Conservation (phyloP, 371 early-diverging fungal genomes). For the Zychaea mexicana region DNA sequence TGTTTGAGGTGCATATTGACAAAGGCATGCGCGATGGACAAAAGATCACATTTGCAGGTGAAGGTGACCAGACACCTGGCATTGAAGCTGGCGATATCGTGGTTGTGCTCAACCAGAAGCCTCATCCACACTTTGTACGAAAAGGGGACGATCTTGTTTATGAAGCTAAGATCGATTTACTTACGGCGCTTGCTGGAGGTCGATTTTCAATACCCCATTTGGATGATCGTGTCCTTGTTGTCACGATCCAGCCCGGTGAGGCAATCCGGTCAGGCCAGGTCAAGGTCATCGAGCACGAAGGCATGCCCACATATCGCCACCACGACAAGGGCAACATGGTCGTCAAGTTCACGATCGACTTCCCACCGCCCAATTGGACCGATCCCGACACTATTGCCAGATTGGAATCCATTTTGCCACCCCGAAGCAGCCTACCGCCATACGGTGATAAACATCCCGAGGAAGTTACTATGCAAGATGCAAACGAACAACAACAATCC, state of each 20-base stretch:
- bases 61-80: slow-evolving; percentile 88
- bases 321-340: slow-evolving; percentile 90
- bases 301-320: slow-evolving; percentile 93
- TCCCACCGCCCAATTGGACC: slow-evolving; percentile 88
- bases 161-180: slow-evolving; percentile 85
- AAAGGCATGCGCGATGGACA: slow-evolving; percentile 97
- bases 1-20: slow-evolving; percentile 85
- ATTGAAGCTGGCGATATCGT: slow-evolving; percentile 83
- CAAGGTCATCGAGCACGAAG: slow-evolving; percentile 86
- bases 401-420: slow-evolving; percentile 71
- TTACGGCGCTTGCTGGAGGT: slow-evolving; percentile 94
- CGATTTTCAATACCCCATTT: slow-evolving; percentile 86
- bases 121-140: slow-evolving; percentile 85
- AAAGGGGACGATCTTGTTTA: slow-evolving; percentile 85
- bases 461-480: slow-evolving; percentile 77
- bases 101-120: slow-evolving; percentile 90
- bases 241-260: slow-evolving; percentile 65
- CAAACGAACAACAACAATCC: slow-evolving; percentile 74
- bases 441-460: slow-evolving; percentile 60
- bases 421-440: slow-evolving; percentile 47
- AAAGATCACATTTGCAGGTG: slow-evolving; percentile 88
- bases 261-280: slow-evolving; percentile 48
- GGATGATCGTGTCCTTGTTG: slow-evolving; percentile 84
- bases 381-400: slow-evolving; percentile 60
- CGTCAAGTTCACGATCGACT: slow-evolving; percentile 86